Conservation (phyloP, 2,329 filamentous ascomycete genomes). For the Ceratocystis variospora region DNA sequence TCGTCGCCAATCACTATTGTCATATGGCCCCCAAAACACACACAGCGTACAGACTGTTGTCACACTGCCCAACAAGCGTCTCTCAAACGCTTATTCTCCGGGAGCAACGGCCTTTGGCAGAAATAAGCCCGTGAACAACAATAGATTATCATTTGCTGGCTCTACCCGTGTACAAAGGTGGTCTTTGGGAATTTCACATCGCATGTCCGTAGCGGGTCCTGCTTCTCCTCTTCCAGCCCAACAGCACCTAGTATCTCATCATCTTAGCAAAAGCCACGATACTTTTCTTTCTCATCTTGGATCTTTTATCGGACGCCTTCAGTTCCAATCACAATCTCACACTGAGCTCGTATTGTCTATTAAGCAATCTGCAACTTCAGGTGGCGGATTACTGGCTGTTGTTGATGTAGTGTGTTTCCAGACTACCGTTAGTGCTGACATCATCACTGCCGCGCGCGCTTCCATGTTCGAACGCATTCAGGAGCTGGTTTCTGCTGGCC, state of each 20-base stretch:
- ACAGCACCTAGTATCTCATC: constrained; percentile 68
- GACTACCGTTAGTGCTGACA: constrained; percentile 52
- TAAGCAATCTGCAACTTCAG: constrained; percentile 69
- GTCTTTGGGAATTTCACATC: constrained; percentile 50
- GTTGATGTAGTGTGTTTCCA: constrained; percentile 72
- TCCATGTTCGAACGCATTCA: constrained; percentile 69
- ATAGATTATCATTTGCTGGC: constrained; percentile 29
- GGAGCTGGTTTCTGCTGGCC: constrained; percentile 66
- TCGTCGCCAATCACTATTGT: constrained; percentile 16
- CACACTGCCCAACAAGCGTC: constrained; percentile 32
- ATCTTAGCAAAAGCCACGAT: constrained; percentile 68
- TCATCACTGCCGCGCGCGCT: constrained; percentile 54
- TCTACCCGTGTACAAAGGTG: constrained; percentile 32
- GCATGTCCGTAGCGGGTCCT: constrained; percentile 60
- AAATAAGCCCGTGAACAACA: constrained; percentile 23
- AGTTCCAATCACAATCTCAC: constrained; percentile 83
- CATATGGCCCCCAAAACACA: constrained; percentile 32
- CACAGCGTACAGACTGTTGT: constrained; percentile 31
- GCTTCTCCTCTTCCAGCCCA: constrained; percentile 42
- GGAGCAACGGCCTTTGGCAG: constrained; percentile 8
- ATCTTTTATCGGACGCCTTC: constrained; percentile 79
- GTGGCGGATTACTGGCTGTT: constrained; percentile 62
- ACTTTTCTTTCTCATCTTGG: constrained; percentile 79
- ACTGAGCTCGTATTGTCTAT: constrained; percentile 71
- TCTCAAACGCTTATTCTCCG: constrained; percentile 33